These are phyloP conservation scores for Penicillium canescens DNA, from an alignment of 495 filamentous ascomycete genomes.

Conservation along the genomic window DNA sequence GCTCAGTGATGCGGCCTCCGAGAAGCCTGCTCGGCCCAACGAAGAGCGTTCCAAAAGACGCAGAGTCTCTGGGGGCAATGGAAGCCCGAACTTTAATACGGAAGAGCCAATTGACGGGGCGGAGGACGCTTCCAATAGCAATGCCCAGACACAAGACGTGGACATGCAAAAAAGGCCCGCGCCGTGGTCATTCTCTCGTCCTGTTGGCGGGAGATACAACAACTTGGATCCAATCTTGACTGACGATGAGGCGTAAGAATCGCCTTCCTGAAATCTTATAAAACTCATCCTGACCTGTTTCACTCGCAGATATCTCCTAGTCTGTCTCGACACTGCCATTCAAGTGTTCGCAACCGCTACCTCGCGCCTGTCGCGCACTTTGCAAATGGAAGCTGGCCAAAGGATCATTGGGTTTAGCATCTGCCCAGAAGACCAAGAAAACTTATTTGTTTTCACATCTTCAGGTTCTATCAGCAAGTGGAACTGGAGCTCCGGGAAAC, in stretches of 20 bases:
- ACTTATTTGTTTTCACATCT: constrained; percentile 70
- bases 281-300: constrained; percentile 25
- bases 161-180: constrained; percentile 8
- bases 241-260: constrained; percentile 72
- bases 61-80: constrained; percentile 28
- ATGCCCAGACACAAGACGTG: constrained; percentile 6
- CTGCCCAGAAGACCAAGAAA: constrained; percentile 56
- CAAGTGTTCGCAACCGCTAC: constrained; percentile 79
- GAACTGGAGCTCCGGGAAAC: constrained; percentile 69
- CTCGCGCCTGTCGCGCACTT: constrained; percentile 71
- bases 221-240: constrained; percentile 79
- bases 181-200: constrained; percentile 36
- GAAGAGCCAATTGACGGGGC: not conserved
- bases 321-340: constrained; percentile 63
- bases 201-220: constrained; percentile 35
- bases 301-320: constrained; percentile 61
- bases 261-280: not conserved
- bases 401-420: constrained; percentile 54
- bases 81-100: constrained; percentile 1
- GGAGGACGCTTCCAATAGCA: not conserved
- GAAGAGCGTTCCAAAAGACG: constrained; percentile 36
- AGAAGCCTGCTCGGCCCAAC: constrained; percentile 20
- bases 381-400: constrained; percentile 37
- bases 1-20: constrained; percentile 30
- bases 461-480: constrained; percentile 66